Evolutionary conservation across 2,329 filamentous ascomycete genomes (phyloP), one percentile per base, ranked within the genome.

Genomic region (Alternaria sp.): DNA sequence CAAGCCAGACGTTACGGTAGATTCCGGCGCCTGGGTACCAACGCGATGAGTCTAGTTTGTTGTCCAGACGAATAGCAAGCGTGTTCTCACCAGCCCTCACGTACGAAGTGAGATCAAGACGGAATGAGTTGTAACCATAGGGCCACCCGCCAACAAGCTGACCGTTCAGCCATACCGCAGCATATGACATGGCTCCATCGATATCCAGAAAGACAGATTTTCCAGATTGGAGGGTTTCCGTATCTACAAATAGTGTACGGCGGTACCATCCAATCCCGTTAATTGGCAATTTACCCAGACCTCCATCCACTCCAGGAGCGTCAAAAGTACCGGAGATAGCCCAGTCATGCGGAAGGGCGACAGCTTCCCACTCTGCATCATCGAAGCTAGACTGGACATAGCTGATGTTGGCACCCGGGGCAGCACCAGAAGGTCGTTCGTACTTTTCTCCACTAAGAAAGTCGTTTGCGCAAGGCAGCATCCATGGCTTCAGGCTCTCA

Each of bases 191-290:
- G 46, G 82, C 82, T 2, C 83, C 82, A 55, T 84, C 82, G 21
- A 84, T 64, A 23, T 84, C 82, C 4, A 84, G 68, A 51, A 77
- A 84, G 11, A 83, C 65, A 0, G 72, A 68, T 51, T 80, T 81
- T 8, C 71, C 74, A 17, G 63, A 52, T n/a, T 79, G 76, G 2
- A 58, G 42, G 33, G 42, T 11, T 3, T 65, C 67, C 0, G 62
- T n/a, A 10, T 64, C 36, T 3, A 80, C 54, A 0, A 68, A 63
- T 1, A 85, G 8, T 3, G 69, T 79, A 28, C 78, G 75, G 4
- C 83, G 80, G 62, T 85, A 85, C 83, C 83, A 85, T 2, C 81
- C 83, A 2, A 86, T 78, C 3, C 84, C 84, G n/a, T 84, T 79
- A 23, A 79, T 75, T 0, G 84, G 84, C 33, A 86, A 66, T 2